phyloP scores from a whole-genome alignment of 2,329 filamentous ascomycete genomes.

The Aspergillus aculeatus region DNA sequence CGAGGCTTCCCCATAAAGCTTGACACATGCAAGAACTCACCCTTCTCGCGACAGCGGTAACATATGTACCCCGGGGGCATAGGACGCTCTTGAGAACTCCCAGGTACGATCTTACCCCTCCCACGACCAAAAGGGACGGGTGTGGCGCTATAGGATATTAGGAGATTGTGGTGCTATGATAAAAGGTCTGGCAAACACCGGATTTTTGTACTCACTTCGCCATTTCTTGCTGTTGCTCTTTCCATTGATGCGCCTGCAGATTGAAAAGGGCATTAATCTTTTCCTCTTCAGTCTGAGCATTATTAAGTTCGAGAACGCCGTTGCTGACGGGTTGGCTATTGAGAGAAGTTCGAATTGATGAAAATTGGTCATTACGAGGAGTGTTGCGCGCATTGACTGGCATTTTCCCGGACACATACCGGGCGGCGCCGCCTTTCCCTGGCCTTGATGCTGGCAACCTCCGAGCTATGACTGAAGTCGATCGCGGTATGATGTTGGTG shows the following conservation, averaged over 20 bases:
- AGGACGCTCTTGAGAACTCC: conserved; percentile 74
- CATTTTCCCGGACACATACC: conserved; percentile 96
- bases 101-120: conserved; percentile 55
- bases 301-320: conserved; percentile 66
- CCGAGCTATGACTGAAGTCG: conserved; percentile 87
- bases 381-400: conserved; percentile 82
- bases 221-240: conserved; percentile 88
- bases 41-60: conserved; percentile 93
- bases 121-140: conserved; percentile 44
- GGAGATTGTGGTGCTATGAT: conserved; percentile 30
- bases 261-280: conserved; percentile 90
- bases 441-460: conserved; percentile 79
- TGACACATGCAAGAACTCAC: conserved; percentile 31
- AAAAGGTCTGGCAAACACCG: conserved; percentile 1
- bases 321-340: conserved; percentile 47
- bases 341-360: conserved; percentile 36
- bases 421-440: conserved; percentile 84
- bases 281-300: conserved; percentile 87
- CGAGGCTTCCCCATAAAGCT: conserved; percentile 11
- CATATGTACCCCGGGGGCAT: conserved; percentile 93
- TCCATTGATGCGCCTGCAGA: conserved; percentile 87
- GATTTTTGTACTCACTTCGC: conserved; percentile 60
- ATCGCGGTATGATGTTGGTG: conserved; percentile 93
- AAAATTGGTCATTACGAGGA: conserved; percentile 63
- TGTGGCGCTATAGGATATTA: conserved; percentile 39